These are phyloP conservation scores for Gossypium davidsonii DNA, from an alignment of 441 rosid genomes.

Conservation along the genomic window DNA sequence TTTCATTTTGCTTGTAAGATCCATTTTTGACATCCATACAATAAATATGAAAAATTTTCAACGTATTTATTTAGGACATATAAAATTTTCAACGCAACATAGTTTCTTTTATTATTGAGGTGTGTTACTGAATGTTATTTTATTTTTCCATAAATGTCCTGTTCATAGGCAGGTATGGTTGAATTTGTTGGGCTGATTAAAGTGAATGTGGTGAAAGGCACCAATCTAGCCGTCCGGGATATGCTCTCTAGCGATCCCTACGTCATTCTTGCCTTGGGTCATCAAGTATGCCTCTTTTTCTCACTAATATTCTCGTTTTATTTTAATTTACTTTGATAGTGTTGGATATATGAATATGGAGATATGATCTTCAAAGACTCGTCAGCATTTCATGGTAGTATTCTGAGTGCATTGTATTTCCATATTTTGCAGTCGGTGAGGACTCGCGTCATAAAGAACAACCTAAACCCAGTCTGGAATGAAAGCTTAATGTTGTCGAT, in stretches of 20 bases:
- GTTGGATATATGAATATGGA: not conserved
- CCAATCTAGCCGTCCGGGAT: conserved; percentile 85
- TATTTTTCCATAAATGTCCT: conserved; percentile 16
- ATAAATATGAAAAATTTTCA: too few species aligned
- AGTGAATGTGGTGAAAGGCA: conserved; percentile 92
- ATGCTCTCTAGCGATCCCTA: conserved; percentile 89
- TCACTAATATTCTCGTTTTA: conserved; percentile 6
- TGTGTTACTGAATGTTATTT: conserved; percentile 10
- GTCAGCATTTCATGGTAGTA: not conserved
- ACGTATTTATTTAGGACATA: too few species aligned
- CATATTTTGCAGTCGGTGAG: conserved; percentile 57
- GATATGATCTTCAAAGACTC: not conserved
- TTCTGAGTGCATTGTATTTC: not conserved
- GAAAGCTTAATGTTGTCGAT: conserved; percentile 91
- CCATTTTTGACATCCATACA: too few species aligned
- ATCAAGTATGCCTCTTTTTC: conserved; percentile 55
- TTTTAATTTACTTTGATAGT: not conserved
- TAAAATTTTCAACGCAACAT: not conserved
- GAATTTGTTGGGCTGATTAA: conserved; percentile 88
- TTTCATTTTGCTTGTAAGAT: not conserved
- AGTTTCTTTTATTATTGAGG: not conserved
- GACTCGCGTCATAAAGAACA: conserved; percentile 90
- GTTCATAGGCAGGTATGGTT: conserved; percentile 86
- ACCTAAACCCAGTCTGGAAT: conserved; percentile 95
- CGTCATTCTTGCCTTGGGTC: conserved; percentile 74